Conservation (phyloP, 2,329 filamentous ascomycete genomes). For the Neoarthrinium moseri region DNA sequence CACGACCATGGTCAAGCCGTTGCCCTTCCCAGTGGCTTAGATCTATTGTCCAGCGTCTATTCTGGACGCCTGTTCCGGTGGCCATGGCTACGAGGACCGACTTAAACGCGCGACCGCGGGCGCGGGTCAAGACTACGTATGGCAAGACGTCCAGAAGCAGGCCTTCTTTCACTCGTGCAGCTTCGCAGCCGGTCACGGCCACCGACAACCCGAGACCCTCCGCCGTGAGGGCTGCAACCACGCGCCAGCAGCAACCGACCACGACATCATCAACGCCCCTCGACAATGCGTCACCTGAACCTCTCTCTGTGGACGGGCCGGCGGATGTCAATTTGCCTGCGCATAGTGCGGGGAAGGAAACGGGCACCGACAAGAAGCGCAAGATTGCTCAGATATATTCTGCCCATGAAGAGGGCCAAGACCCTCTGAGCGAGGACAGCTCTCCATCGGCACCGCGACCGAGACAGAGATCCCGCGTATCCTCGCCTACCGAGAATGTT, state of each 20-base stretch:
- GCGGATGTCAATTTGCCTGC: constrained; percentile 18
- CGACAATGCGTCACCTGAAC: constrained; percentile 3
- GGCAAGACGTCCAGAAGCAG: constrained; percentile 19
- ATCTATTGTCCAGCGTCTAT: too few species aligned
- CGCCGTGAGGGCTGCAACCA: neutral
- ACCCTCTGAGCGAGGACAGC: constrained; percentile 13
- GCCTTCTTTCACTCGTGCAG: neutral
- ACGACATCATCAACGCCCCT: neutral
- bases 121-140: constrained; percentile 25
- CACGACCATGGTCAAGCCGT: too few species aligned
- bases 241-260: neutral
- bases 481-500: constrained; percentile 12
- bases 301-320: constrained; percentile 6
- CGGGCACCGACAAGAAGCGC: constrained; percentile 23
- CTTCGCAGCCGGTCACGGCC: neutral
- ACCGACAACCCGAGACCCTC: neutral
- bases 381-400: constrained; percentile 27
- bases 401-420: constrained; percentile 19
- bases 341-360: neutral
- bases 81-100: constrained; percentile 25
- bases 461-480: constrained; percentile 20
- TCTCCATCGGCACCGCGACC: constrained; percentile 14
- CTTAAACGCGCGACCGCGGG: constrained; percentile 20
- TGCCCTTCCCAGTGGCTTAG: too few species aligned
- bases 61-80: too few species aligned